Evolutionary conservation across 768 basidiomycete genomes (phyloP), one percentile per base, ranked within the genome.

Genomic region (Hebeloma cylindrosporum): DNA sequence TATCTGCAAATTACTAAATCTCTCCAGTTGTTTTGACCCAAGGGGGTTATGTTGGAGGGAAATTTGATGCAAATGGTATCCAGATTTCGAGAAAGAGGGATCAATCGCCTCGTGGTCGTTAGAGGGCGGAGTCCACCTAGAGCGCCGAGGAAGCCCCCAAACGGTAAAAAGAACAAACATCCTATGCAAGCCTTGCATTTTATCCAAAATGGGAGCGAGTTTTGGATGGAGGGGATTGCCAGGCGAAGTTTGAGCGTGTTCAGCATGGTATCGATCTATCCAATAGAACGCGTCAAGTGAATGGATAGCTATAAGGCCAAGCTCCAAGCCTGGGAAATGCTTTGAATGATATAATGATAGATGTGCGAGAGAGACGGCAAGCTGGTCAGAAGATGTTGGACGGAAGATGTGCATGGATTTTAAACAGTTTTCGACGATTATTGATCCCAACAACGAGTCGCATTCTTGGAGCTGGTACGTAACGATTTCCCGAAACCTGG

Each of bases 271-370:
- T 30, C 84, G 79, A 60, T 93, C 89, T 2, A 73, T 50, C 90
- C 91, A 93, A 63, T 88, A 79, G 57, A 84, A 88, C 0, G 86
- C 61, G 59, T 83, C 83, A 46, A 89, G 62, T 10, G 88, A 89
- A 63, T 93, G 90, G 34, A 93, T 68, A 7, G 78, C 79, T 27
- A 93, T 63, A 42, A 89, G 54, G 5, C 80, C 82, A 8, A 92
- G 72, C 48, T 82, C 81, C 23, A 68, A 62, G 31, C 77, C 62
- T 23, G 75, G 69, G 47, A 83, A 71, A 40, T 69, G 63, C 13
- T 60, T 58, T 3, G 64, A 57, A 52, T 83, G 79, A 54, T 82
- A 82, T 3, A 61, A 59, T 10, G 80, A 72, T 13, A 93, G 69
- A 52, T 77, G 62, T 16, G 70, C 60, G 48, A 93, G 69, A 9